Evolutionary conservation across 1,284 basidiomycete genomes (phyloP), one percentile per base, ranked within the genome.

Genomic region (Ustilago curta): DNA sequence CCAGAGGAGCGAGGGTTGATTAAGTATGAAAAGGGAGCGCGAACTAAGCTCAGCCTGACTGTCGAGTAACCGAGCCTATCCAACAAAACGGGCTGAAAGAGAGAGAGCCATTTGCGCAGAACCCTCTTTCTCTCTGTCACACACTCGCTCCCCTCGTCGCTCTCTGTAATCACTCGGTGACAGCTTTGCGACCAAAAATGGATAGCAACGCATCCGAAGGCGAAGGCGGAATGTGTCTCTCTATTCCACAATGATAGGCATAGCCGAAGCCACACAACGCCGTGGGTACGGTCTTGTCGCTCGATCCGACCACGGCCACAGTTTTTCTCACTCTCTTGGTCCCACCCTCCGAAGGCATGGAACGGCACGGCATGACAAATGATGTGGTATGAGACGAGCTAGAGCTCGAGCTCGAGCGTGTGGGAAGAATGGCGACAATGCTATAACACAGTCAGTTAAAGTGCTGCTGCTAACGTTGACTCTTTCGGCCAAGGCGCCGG

Each of bases 231-330:
- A 7, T 27, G 27, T 27, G 6, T 12, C 12, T 9, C 31, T 12
- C 12, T 9, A 37, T 1, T 37, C 35, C 35, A 37, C 35, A 37
- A 37, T 11, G 11, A 1, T 14, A 37, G 45, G 39, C 16, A 54
- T 42, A 54, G 43, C 51, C 62, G 44, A 66, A 44, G 42, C 51
- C 23, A 50, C 56, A 57, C 56, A 59, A 31, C 52, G 57, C 49
- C 55, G 49, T 53, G 49, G 49, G 31, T 43, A 23, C 9, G 8
- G 11, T 29, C 27, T 47, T 47, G 45, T 47, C 45, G 49, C 31
- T 51, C 12, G 35, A 51, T 39, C 49, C 49, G 45, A 47, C 14
- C 27, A 9, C 27, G 21, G 21, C 14, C n/a, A n/a, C n/a, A n/a
- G 45, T 29, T 47, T 45, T 45, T 27, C 31, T 32, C 31, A 32